These are phyloP conservation scores for Blastocladiella emersonii DNA, from an alignment of 371 early-diverging fungal species.

Conservation along the genomic window DNA sequence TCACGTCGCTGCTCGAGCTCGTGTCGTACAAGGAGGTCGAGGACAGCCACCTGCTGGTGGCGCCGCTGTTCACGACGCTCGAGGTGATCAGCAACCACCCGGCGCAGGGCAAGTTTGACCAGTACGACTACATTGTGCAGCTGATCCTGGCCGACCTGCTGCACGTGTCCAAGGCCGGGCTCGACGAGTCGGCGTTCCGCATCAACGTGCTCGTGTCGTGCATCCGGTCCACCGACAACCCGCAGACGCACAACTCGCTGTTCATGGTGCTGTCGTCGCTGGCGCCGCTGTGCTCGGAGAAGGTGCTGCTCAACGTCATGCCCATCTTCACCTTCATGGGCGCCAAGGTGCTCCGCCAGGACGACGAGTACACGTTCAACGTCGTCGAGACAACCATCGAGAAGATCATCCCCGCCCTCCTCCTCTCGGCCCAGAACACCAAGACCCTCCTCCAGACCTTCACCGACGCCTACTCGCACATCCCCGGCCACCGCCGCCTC, in stretches of 20 bases:
- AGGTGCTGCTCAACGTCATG: slow-evolving; percentile 83
- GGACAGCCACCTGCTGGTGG: slow-evolving; percentile 32
- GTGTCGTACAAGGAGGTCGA: slow-evolving; percentile 42
- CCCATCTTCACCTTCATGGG: slow-evolving; percentile 97
- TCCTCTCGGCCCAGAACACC: slow-evolving; percentile 34
- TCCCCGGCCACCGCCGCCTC: slow-evolving; percentile 82
- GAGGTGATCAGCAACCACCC: slow-evolving; percentile 48
- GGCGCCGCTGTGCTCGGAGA: slow-evolving; percentile 63
- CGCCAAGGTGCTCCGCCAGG: slow-evolving; percentile 81
- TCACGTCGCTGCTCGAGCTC: slow-evolving; percentile 50
- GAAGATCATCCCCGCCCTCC: slow-evolving; percentile 72
- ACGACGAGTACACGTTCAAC: slow-evolving; percentile 89
- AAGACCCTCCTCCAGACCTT: slow-evolving; percentile 74
- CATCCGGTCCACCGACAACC: slow-evolving; percentile 76
- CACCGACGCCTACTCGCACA: slow-evolving; percentile 78
- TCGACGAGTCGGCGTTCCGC: slow-evolving; percentile 34
- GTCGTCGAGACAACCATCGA: slow-evolving; percentile 81
- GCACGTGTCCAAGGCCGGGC: not conserved
- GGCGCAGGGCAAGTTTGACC: slow-evolving; percentile 29
- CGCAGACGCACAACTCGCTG: slow-evolving; percentile 87
- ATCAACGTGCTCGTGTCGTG: slow-evolving; percentile 80
- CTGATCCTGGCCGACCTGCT: slow-evolving; percentile 52
- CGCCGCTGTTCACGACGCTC: slow-evolving; percentile 59
- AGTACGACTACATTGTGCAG: slow-evolving; percentile 76
- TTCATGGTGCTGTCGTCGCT: slow-evolving; percentile 78